Percentiles rank a stretch among this genome's conserved stretches.
Evolutionary conservation across 805 yeast species (phyloP).

Genomic region (Yamadazyma insecticola): DNA sequence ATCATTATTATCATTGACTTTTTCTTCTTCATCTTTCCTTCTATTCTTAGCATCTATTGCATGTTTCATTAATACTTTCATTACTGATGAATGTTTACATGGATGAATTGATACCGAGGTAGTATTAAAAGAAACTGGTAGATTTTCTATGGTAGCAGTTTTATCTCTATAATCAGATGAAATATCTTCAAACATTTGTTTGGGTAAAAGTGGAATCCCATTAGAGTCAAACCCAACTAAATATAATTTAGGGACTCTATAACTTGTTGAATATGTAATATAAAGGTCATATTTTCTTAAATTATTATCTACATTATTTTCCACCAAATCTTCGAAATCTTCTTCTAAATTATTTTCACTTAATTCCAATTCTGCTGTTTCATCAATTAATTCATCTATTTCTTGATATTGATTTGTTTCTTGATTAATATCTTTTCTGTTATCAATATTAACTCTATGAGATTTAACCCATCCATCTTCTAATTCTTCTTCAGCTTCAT

Average conservation of each 20-base stretch:
- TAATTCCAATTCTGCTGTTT: conserved; percentile 33
- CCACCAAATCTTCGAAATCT: conserved; percentile 24
- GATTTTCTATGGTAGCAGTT: conserved; percentile 91
- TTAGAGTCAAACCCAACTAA: conserved; percentile 79
- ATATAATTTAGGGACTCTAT: conserved; percentile 93
- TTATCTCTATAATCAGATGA: conserved; percentile 88
- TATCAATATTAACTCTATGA: conserved; percentile 36
- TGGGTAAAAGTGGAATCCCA: conserved; percentile 83
- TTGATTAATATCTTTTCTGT: conserved; percentile 23
- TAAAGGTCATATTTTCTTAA: conserved; percentile 81
- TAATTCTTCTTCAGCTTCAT: conserved; percentile 30
- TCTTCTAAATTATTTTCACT: too few species aligned
- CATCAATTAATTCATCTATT: conserved; percentile 44
- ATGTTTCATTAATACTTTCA: conserved; percentile 77
- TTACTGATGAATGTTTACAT: conserved; percentile 90
- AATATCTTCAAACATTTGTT: conserved; percentile 92
- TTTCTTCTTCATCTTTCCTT: conserved; percentile 11
- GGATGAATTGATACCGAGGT: conserved; percentile 92
- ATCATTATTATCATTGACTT: conserved; percentile 10
- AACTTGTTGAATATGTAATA: conserved; percentile 90
- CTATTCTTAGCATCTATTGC: conserved; percentile 45
- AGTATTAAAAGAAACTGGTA: conserved; percentile 75
- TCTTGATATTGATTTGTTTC: conserved; percentile 26
- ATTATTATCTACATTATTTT: conserved; percentile 24
- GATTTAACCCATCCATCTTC: conserved; percentile 61